Conservation (phyloP, 805 yeast species). For the Wickerhamiella australiensis region DNA sequence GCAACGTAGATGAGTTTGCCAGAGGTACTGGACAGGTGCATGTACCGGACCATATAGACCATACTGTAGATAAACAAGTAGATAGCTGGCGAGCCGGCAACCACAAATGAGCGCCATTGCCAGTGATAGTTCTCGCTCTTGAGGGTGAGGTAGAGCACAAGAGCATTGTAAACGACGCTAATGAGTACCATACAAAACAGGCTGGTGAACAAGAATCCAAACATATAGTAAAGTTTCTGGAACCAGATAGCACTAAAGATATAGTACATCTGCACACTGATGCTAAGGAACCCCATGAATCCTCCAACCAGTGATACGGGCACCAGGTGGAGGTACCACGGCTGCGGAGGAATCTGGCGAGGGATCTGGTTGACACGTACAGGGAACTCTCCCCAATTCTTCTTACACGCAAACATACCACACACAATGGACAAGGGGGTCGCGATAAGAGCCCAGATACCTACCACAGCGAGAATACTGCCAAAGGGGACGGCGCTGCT, state of each 20-base stretch:
- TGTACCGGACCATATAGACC: slow-evolving; percentile 33
- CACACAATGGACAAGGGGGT: slow-evolving; percentile 77
- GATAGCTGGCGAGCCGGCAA: slow-evolving; percentile 79
- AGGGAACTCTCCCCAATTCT: slow-evolving; percentile 48
- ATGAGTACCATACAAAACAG: slow-evolving; percentile 72
- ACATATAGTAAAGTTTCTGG: slow-evolving; percentile 89
- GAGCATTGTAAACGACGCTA: slow-evolving; percentile 64
- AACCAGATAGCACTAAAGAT: slow-evolving; percentile 88
- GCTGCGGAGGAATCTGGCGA: slow-evolving; percentile 88
- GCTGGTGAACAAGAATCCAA: slow-evolving; percentile 88
- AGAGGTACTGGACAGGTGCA: slow-evolving; percentile 62
- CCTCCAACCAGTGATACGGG: slow-evolving; percentile 70
- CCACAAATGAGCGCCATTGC: slow-evolving; percentile 89
- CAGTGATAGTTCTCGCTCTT: slow-evolving; percentile 89
- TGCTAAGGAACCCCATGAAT: slow-evolving; percentile 86
- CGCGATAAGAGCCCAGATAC: slow-evolving; percentile 76
- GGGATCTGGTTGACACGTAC: slow-evolving; percentile 92
- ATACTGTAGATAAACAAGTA: slow-evolving; percentile 80
- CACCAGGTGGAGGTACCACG: slow-evolving; percentile 60
- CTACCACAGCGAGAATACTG: slow-evolving; percentile 67
- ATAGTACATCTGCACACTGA: slow-evolving; percentile 90
- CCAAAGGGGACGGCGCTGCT: slow-evolving; percentile 94
- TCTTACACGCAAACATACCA: slow-evolving; percentile 64
- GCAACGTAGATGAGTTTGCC: slow-evolving; percentile 74
- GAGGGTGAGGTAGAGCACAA: slow-evolving; percentile 70